phyloP scores from a whole-genome alignment of 2,329 filamentous ascomycete genomes.

The Fusarium sp. region DNA sequence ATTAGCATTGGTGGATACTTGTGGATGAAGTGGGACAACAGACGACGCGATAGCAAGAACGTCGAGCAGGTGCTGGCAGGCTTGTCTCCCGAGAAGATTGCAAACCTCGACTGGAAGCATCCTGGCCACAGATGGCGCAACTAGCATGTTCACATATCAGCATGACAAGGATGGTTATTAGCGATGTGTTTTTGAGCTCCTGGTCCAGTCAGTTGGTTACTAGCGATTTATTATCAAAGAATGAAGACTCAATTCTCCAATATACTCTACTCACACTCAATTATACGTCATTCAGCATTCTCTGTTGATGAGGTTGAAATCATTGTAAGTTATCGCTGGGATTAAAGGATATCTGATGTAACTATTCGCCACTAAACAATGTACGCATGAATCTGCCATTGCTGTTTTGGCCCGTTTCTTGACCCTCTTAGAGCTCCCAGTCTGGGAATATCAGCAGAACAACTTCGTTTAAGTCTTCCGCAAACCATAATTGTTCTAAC shows the following conservation, averaged over 20 bases:
- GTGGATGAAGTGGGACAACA: constrained; percentile 75
- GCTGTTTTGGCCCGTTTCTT: too few species aligned
- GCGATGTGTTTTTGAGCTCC: constrained; percentile 2
- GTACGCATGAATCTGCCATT: too few species aligned
- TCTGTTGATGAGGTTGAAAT: too few species aligned
- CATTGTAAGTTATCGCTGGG: too few species aligned
- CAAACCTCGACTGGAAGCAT: constrained; percentile 76
- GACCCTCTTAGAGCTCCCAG: too few species aligned
- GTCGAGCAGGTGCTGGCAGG: constrained; percentile 69
- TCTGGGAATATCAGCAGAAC: too few species aligned
- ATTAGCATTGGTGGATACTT: constrained; percentile 61
- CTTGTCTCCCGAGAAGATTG: constrained; percentile 64
- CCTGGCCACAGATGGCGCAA: constrained; percentile 72
- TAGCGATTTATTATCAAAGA: constrained; percentile 16
- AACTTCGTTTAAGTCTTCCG: too few species aligned
- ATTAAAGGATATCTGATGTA: too few species aligned
- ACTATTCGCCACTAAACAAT: too few species aligned
- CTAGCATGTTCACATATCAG: constrained; percentile 6
- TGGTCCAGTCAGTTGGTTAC: constrained; percentile 11
- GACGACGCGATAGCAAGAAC: constrained; percentile 65
- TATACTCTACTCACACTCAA: too few species aligned
- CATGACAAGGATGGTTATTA: constrained; percentile 11
- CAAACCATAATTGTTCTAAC: too few species aligned
- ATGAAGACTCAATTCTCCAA: constrained; percentile 6
- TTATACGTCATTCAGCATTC: too few species aligned